Conservation (phyloP, 305 asterid species). For the Solanum hybrid region DNA sequence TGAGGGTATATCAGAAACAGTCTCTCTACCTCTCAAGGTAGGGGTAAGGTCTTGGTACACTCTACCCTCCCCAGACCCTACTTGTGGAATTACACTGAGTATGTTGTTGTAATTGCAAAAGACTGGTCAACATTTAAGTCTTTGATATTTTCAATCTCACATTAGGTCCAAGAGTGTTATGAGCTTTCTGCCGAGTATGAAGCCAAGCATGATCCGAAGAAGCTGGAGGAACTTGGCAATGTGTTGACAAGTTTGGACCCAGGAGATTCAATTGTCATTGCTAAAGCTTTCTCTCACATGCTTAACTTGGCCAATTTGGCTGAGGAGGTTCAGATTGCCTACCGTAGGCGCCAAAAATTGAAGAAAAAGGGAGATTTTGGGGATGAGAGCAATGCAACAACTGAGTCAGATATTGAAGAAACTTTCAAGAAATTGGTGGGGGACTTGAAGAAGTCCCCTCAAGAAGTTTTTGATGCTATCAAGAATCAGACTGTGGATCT, state of each 20-base stretch:
- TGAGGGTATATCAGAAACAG: neutral
- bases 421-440: slow-evolving; percentile 35
- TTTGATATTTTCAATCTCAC: neutral
- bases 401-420: slow-evolving; percentile 45
- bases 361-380: slow-evolving; percentile 37
- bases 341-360: slow-evolving; percentile 29
- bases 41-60: neutral
- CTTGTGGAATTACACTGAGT: neutral
- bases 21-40: neutral
- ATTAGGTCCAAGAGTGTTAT: slow-evolving; percentile 44
- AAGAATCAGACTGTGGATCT: slow-evolving; percentile 47
- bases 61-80: neutral
- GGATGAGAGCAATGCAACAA: slow-evolving; percentile 37
- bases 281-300: slow-evolving; percentile 48
- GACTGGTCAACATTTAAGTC: neutral
- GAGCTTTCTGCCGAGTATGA: slow-evolving; percentile 53
- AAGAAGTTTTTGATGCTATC: slow-evolving; percentile 44
- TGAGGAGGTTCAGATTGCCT: slow-evolving; percentile 47
- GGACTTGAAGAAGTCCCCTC: slow-evolving; percentile 33
- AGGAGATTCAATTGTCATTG: slow-evolving; percentile 42
- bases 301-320: slow-evolving; percentile 48
- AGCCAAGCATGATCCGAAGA: slow-evolving; percentile 32
- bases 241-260: slow-evolving; percentile 42
- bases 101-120: neutral
- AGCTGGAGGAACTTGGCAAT: slow-evolving; percentile 41